Conservation (phyloP, 2,329 filamentous ascomycete genomes). For the Triangularia setosa region DNA sequence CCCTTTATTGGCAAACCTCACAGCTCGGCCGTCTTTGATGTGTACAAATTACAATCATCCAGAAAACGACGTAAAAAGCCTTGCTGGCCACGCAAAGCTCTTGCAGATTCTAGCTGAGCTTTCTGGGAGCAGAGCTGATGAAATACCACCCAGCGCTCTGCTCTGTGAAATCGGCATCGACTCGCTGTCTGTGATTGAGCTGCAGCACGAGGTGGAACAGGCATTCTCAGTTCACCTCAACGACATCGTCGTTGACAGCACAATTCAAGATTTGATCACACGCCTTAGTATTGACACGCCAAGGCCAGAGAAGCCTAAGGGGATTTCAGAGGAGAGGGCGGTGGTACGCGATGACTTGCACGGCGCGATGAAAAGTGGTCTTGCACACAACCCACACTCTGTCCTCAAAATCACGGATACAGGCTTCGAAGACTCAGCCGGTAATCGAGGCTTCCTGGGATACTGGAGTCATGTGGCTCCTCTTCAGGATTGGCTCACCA, state of each 20-base stretch:
- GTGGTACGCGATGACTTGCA: no score
- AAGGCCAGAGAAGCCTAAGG: no score
- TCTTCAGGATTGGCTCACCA: constrained; percentile 21
- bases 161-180: neutral
- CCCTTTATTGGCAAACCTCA: no score
- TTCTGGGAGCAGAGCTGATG: neutral
- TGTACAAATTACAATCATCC: neutral
- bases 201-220: neutral
- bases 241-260: neutral
- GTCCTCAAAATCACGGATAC: neutral
- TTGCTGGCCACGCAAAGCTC: neutral
- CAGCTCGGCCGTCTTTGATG: no score
- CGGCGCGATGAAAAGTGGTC: no score
- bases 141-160: neutral
- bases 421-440: neutral
- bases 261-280: neutral
- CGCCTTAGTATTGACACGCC: neutral
- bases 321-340: no score
- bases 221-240: neutral
- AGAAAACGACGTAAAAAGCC: neutral
- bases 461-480: constrained; percentile 8
- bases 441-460: neutral
- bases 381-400: no score
- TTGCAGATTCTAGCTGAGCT: neutral
- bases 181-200: neutral